Percentiles rank a stretch among this genome's conserved stretches.
Conservation (phyloP, 1,139 yeast genomes). For the Blastobotrys apis region DNA sequence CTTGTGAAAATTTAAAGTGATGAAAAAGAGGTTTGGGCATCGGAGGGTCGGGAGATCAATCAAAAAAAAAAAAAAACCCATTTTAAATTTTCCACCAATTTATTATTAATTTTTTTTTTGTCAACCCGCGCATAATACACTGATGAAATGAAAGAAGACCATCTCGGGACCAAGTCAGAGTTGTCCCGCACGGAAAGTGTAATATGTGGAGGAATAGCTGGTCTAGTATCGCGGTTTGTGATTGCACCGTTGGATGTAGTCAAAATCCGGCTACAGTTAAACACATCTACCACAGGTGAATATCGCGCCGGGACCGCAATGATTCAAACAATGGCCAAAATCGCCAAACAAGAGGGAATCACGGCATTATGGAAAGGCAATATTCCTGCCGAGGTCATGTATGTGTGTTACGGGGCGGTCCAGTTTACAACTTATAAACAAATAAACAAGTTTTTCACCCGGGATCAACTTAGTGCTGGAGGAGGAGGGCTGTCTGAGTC, state of each 20-base stretch:
- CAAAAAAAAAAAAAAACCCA: not conserved
- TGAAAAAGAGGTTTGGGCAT: slow-evolving; percentile 1
- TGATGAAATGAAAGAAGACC: slow-evolving; percentile 24
- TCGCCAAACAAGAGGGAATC: slow-evolving; percentile 51
- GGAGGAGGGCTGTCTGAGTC: slow-evolving; percentile 37
- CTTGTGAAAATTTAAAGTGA: not conserved
- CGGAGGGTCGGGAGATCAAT: too few species aligned
- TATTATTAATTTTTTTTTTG: too few species aligned
- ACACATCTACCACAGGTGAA: slow-evolving; percentile 23
- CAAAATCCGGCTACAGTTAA: slow-evolving; percentile 79
- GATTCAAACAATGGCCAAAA: slow-evolving; percentile 30
- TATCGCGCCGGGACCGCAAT: slow-evolving; percentile 34
- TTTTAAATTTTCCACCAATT: not conserved
- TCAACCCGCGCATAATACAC: not conserved
- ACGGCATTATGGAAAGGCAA: slow-evolving; percentile 89
- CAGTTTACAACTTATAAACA: slow-evolving; percentile 74
- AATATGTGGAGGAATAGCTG: slow-evolving; percentile 70
- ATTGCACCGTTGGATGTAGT: slow-evolving; percentile 90
- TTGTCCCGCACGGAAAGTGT: slow-evolving; percentile 39
- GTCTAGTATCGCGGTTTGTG: slow-evolving; percentile 51
- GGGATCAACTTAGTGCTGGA: slow-evolving; percentile 34
- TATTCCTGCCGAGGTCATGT: slow-evolving; percentile 84
- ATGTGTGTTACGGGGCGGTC: slow-evolving; percentile 75
- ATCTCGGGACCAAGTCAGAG: slow-evolving; percentile 31
- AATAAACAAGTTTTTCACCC: slow-evolving; percentile 39